These are phyloP conservation scores for Apiotrichum gamsii DNA, from an alignment of 1,284 basidiomycete genomes.

Conservation along the genomic window DNA sequence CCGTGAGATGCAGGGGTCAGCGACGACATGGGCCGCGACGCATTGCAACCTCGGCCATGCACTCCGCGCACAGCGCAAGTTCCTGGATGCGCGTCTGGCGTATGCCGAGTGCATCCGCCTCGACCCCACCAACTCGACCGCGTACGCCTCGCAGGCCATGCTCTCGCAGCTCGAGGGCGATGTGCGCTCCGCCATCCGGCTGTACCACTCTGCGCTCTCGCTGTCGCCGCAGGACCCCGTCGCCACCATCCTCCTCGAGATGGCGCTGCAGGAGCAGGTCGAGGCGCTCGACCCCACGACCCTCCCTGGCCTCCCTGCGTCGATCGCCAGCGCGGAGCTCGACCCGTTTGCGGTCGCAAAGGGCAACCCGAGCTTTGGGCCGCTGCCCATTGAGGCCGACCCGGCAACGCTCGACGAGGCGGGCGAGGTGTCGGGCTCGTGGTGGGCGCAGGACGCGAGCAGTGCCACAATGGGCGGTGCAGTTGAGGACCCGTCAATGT, in stretches of 20 bases:
- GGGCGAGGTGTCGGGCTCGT: conserved; percentile 14
- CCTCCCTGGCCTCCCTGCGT: conserved; percentile 34
- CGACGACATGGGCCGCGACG: conserved; percentile 75
- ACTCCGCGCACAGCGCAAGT: conserved; percentile 67
- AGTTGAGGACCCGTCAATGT: neutral
- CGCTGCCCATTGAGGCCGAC: conserved; percentile 32
- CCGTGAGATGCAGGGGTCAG: conserved; percentile 73
- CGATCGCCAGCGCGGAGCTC: conserved; percentile 28
- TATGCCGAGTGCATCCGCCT: conserved; percentile 74
- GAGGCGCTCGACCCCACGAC: conserved; percentile 36
- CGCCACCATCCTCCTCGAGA: conserved; percentile 74
- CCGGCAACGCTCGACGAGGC: conserved; percentile 27
- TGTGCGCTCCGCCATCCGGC: conserved; percentile 69
- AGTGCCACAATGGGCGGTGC: conserved; percentile 2
- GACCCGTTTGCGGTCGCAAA: conserved; percentile 43
- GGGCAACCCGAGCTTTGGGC: conserved; percentile 37
- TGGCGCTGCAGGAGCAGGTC: conserved; percentile 59
- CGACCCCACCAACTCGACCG: conserved; percentile 68
- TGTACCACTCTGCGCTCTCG: conserved; percentile 83
- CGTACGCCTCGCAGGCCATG: conserved; percentile 76
- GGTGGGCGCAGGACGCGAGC: neutral
- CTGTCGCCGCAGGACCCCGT: conserved; percentile 80
- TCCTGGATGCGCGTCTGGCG: conserved; percentile 61
- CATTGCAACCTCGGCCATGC: conserved; percentile 87
- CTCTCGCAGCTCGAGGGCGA: conserved; percentile 68